Evolutionary conservation across 1,284 basidiomycete genomes (phyloP), one percentile per base, ranked within the genome.

Genomic region (Mycena citricolor): DNA sequence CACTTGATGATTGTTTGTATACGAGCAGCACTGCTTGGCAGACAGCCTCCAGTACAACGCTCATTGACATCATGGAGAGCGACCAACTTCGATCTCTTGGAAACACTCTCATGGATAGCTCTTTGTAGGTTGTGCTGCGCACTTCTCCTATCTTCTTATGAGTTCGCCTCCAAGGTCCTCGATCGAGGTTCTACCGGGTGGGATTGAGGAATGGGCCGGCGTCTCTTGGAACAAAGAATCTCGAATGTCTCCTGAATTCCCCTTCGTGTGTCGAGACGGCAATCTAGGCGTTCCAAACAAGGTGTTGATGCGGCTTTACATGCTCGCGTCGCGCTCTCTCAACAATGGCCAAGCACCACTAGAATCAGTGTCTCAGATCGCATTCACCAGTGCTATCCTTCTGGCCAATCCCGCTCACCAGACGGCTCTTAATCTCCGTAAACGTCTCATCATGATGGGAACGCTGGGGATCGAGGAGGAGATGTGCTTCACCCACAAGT

Each of bases 371-470:
- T 49, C 55, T 21, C 56, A 49, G 33, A 52, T 64, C 4, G 56
- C 59, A 17, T 67, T 70, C 2, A 69, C 77, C 0, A 63, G 67
- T 23, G 58, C 81, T 32, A 64, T 85, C 19, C 57, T 85, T 6
- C 66, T 85, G n/a, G 69, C 74, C 22, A 86, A 85, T 60, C 78
- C 83, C 14, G 79, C 79, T 0, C 79, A 86, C 56, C 75, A 79
- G 50, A 79, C 81, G 17, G 81, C 80, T 2, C 61, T 85, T 30
- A 84, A 84, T 56, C 50, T 63, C 5, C 65, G 83, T 25, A 85
- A 83, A 54, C 61, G 59, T 19, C 68, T 84, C 21, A 62, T 83
- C 13, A 49, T 55, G 16, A 45, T 46, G 4, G 64, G 63, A 4
- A 10, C 52, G 6, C 57, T 77, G 8, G 58, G 71, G 25, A 56